These are phyloP conservation scores for Botrytis tulipae DNA, from an alignment of 2,329 filamentous ascomycete genomes.

Conservation along the genomic window DNA sequence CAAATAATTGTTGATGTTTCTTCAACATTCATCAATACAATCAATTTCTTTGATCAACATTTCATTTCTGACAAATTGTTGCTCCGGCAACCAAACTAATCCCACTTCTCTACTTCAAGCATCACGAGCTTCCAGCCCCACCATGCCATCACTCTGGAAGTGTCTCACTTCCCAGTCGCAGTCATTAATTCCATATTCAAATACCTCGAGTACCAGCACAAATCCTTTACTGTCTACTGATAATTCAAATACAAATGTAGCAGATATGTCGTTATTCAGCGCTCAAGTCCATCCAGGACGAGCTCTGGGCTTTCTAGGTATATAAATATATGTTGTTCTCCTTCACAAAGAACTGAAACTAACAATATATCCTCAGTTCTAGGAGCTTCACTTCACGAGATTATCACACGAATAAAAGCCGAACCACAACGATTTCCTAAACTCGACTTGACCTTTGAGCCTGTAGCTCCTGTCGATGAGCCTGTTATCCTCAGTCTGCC, in stretches of 20 bases:
- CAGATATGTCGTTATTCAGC: conserved; percentile 48
- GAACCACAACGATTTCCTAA: conserved; percentile 80
- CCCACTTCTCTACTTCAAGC: not conserved
- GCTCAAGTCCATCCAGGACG: conserved; percentile 66
- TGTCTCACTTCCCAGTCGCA: conserved; percentile 2
- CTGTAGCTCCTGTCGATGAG: conserved; percentile 68
- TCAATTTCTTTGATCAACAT: not conserved
- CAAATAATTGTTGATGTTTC: conserved; percentile 6
- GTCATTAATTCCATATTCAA: not conserved
- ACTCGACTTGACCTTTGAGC: conserved; percentile 79
- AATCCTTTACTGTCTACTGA: not conserved
- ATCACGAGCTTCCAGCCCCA: conserved; percentile 20
- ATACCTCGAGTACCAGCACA: not conserved
- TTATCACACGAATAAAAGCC: conserved; percentile 82
- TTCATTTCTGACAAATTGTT: conserved; percentile 6
- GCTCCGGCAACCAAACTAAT: conserved; percentile 6
- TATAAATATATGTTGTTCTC: conserved; percentile 38
- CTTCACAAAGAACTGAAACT: conserved; percentile 18
- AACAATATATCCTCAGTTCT: conserved; percentile 57
- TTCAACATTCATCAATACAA: not conserved
- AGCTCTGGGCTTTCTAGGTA: conserved; percentile 48
- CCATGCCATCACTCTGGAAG: conserved; percentile 11
- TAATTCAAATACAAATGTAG: conserved; percentile 27
- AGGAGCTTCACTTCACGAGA: conserved; percentile 86
- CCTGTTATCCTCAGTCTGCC: conserved; percentile 76